Evolutionary conservation across 2,329 filamentous ascomycete species (phyloP).

Genomic region (Pochonia chlamydosporia): DNA sequence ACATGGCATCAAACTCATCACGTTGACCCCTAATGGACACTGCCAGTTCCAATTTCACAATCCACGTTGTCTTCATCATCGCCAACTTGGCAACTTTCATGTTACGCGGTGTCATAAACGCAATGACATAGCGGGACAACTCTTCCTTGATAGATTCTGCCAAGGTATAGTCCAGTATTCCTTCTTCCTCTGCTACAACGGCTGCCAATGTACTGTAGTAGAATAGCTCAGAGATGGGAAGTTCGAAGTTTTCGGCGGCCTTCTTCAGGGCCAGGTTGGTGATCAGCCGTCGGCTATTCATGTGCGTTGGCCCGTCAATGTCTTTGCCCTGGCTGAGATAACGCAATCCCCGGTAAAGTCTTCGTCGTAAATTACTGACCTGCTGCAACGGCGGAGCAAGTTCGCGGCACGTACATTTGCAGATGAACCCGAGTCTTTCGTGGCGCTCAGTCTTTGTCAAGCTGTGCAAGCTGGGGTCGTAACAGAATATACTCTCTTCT

Average conservation of each 20-base stretch:
- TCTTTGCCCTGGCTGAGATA: background rate
- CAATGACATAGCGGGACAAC: no score
- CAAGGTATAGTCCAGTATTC: no score
- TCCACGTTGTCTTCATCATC: background rate
- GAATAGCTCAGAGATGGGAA: background rate
- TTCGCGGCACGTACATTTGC: background rate
- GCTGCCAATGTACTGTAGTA: background rate
- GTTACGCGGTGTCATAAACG: no score
- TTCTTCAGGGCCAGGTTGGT: background rate
- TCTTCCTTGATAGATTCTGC: no score
- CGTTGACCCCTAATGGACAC: background rate
- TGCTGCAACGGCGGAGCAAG: background rate
- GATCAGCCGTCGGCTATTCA: no score
- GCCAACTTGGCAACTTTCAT: background rate
- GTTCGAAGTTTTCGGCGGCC: background rate
- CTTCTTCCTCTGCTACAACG: background rate
- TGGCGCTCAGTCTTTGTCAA: background rate
- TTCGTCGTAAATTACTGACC: background rate
- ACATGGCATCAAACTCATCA: background rate
- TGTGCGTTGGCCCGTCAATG: no score
- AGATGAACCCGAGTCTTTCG: background rate
- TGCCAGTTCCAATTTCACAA: background rate
- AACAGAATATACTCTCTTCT: background rate
- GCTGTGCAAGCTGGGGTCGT: background rate
- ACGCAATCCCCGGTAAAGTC: background rate